phyloP scores from a whole-genome alignment of 768 basidiomycete species.

The Agaricus subrufescens region DNA sequence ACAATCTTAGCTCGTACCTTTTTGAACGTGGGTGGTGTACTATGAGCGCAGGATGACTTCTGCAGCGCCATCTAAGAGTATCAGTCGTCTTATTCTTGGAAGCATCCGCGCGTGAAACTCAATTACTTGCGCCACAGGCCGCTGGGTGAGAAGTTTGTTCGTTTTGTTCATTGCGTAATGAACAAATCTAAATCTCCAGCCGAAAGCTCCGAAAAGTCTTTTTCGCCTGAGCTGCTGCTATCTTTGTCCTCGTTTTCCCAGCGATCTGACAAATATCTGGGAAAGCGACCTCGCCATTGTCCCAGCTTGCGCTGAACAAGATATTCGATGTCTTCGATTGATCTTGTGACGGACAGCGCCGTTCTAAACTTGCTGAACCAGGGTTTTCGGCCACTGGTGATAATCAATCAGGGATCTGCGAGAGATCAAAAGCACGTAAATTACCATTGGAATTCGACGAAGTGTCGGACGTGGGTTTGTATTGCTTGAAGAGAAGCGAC shows the following conservation, averaged over 20 bases:
- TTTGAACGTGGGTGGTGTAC: background rate
- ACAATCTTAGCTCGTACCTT: background rate
- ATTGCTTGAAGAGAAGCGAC: conserved; percentile 45
- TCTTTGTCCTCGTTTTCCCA: background rate
- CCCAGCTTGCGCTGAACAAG: conserved; percentile 39
- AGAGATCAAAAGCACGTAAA: background rate
- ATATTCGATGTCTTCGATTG: conserved; percentile 41
- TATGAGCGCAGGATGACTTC: too few relatives aligned
- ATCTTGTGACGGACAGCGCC: conserved; percentile 35
- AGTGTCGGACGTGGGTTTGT: conserved; percentile 63
- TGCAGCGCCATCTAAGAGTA: too few relatives aligned
- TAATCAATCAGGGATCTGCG: conserved; percentile 5
- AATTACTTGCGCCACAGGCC: background rate
- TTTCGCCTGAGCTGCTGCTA: background rate
- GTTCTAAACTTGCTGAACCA: conserved; percentile 56
- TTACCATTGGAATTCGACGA: conserved; percentile 66
- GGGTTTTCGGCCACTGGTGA: conserved; percentile 38
- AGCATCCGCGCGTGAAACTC: background rate
- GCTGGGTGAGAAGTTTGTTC: background rate
- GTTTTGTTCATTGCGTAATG: background rate
- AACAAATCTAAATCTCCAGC: conserved; percentile 4
- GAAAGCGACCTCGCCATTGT: conserved; percentile 8
- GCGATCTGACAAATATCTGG: background rate
- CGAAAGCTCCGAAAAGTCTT: background rate
- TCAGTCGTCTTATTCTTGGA: too few relatives aligned